A percentile compares a stretch with the other conserved stretches of the same genome.
These are phyloP conservation scores for Sugiyamaella xylanicola DNA, from an alignment of 1,139 yeast species.

Conservation along the genomic window DNA sequence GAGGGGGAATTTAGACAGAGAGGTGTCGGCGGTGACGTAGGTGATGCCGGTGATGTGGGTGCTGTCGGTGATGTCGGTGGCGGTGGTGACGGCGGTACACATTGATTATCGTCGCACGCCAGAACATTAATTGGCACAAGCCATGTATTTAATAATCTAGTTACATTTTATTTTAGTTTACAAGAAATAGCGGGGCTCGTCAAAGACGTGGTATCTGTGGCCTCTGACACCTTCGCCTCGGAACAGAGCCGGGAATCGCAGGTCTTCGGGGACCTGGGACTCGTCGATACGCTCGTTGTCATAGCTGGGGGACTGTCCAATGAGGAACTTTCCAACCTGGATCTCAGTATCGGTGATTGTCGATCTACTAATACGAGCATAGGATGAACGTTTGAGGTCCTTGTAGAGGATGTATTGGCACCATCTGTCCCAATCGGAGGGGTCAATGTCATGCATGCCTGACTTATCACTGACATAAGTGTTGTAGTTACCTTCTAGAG, in stretches of 20 bases:
- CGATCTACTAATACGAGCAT: conserved; percentile 90
- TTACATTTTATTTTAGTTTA: conserved; percentile 30
- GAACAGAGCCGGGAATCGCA: conserved; percentile 80
- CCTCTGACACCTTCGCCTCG: conserved; percentile 95
- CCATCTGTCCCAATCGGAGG: conserved; percentile 97
- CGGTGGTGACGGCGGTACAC: no score
- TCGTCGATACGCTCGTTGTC: conserved; percentile 59
- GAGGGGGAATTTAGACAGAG: no score
- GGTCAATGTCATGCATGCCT: conserved; percentile 91
- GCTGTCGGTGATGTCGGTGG: no score
- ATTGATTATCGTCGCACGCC: no score
- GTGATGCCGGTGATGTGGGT: no score
- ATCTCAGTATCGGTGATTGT: conserved; percentile 96
- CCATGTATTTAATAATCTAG: not conserved
- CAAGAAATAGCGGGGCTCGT: conserved; percentile 79
- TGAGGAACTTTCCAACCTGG: conserved; percentile 89
- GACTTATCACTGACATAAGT: conserved; percentile 82
- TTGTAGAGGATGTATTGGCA: conserved; percentile 93
- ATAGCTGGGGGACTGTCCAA: conserved; percentile 53
- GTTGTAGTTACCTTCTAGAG: conserved; percentile 85
- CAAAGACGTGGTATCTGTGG: conserved; percentile 91
- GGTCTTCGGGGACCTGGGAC: conserved; percentile 57
- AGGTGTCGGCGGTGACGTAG: no score
- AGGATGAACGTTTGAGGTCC: conserved; percentile 82
- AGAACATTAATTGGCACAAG: not conserved